Evolutionary conservation across 2,329 filamentous ascomycete genomes (phyloP), one percentile per base, ranked within the genome.

Genomic region (Pseudopyrenochaeta lycopersici): DNA sequence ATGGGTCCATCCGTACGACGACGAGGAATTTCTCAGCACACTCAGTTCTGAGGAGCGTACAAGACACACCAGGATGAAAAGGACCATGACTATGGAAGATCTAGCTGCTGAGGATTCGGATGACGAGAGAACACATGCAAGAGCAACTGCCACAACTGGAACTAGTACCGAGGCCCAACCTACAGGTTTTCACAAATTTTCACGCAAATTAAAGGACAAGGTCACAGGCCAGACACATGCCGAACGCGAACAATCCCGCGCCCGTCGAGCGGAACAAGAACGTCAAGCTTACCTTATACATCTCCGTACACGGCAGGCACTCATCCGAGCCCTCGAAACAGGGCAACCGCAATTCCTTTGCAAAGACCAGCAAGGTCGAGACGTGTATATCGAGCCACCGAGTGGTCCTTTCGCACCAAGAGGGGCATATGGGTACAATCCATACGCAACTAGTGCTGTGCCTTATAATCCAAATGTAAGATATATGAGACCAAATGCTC

Each of bases 1-100:
- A 60, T 88, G 85, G 85, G 78, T 81, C 39, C 85, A 88, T 64
- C 85, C 85, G 0, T 83, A 86, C 68, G 85, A 88, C 63, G 85
- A 87, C 63, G 79, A 82, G 1, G 61, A 79, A 45, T 87, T 82
- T 65, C 73, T 88, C 21, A 64, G 64, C 27, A 79, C 79, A 0
- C 75, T 88, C 0, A 68, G 78, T 0, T 68, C 77, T 0, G 72
- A 79, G 44, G 83, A 87, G 62, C 78, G 84, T 17, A 79, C 81
- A 40, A 71, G 77, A 18, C 75, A 86, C 35, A 72, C 72, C 40
- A 67, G 68, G 7, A 59, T 77, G 35, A 71, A 76, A 42, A 64
- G 69, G 12, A 75, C 63, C 12, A 66, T 75, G 42, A 77, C 73
- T 10, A 52, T 76, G 11, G 79, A 79, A 46, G 81, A 79, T 15